Conservation (phyloP, 2,329 filamentous ascomycete species). For the Colletotrichum orbiculare region DNA sequence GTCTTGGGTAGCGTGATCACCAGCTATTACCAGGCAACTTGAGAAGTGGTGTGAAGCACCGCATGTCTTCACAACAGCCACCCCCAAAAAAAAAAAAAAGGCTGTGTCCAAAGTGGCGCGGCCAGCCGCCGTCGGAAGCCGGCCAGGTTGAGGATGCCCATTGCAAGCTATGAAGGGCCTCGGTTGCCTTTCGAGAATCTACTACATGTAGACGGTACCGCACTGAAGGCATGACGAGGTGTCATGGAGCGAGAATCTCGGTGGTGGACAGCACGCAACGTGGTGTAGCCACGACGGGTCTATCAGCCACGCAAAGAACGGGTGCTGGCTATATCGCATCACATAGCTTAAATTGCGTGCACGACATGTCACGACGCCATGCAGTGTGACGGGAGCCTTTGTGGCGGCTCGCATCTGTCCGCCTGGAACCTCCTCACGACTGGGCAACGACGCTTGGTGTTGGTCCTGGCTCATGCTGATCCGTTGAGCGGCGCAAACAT, state of each 20-base stretch:
- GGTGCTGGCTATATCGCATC: slow-evolving; percentile 29
- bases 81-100: too few relatives aligned
- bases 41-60: slow-evolving; percentile 27
- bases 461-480: neutral
- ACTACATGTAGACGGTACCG: slow-evolving; percentile 1
- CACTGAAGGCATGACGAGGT: neutral
- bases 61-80: slow-evolving; percentile 9
- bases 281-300: slow-evolving; percentile 1
- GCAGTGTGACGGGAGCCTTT: slow-evolving; percentile 20
- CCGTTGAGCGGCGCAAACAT: neutral
- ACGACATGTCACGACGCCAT: slow-evolving; percentile 1
- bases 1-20: slow-evolving; percentile 35
- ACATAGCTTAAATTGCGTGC: slow-evolving; percentile 12
- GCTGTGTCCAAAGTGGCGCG: too few relatives aligned
- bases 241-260: neutral
- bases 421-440: neutral
- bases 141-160: too few relatives aligned
- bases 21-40: neutral
- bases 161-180: too few relatives aligned
- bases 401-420: neutral
- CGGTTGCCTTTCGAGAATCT: neutral
- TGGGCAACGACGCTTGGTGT: neutral
- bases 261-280: neutral
- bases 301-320: slow-evolving; percentile 11
- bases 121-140: too few relatives aligned